Evolutionary conservation across 148 eudicot species (phyloP), one percentile per base, ranked within the genome.

Genomic region (Simmondsia chinensis): DNA sequence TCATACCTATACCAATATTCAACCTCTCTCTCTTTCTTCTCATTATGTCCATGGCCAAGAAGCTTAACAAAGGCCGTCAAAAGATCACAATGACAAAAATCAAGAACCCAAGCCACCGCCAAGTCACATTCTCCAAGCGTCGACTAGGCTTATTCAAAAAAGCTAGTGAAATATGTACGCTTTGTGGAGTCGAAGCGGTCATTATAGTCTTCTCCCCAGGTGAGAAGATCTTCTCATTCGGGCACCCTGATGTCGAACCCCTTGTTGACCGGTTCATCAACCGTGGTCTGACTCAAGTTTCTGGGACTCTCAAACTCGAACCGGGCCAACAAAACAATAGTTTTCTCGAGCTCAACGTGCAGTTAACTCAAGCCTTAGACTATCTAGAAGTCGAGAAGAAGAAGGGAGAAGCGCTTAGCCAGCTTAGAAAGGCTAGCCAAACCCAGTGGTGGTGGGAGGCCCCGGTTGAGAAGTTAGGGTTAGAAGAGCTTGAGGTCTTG

Each of bases 41-140:
- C 20, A 15, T 19, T 2, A 34, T 13, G 55, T 48, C 43, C 56
- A 74, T 74, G 80, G 63, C 76, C 19, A 74, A 62, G 61, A 74
- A 74, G 38, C 65, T 66, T 12, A 62, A 67, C 39, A 49, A 47
- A 45, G 81, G 86, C 32, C 67, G 86, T 4, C 77, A 70, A 47
- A 79, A 79, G 66, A 75, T 79, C 50, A 67, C 65, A 59, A 79
- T 79, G 33, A 66, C 66, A 2, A 72, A 64, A 50, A 79, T 79
- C 9, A 72, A 75, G 54, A 72, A 59, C n/a, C 70, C 75, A 3
- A 66, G 61, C 5, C 74, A 69, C 50, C 61, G 70, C 12, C 79
- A 75, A 39, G 87, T 75, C 17, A 72, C 87, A 5, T 79, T 79
- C 67, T 68, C 70, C 2, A 75, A 75, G 23, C 73, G 87, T n/a